These are phyloP conservation scores for Thermomyces lanuginosus DNA, from an alignment of 2,329 filamentous ascomycete species.

Conservation along the genomic window DNA sequence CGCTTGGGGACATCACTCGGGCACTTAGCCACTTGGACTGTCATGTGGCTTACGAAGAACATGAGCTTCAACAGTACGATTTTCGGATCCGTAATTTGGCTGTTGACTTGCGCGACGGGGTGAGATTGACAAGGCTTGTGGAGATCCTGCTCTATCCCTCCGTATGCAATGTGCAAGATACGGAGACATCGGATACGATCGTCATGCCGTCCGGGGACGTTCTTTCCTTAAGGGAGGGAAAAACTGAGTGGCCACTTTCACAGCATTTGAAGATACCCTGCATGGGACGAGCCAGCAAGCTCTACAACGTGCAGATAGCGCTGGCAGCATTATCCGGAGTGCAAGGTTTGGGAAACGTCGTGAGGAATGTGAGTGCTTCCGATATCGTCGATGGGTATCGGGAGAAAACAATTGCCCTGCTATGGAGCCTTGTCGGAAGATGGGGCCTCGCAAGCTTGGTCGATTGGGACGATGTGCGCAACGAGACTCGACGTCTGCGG, in stretches of 20 bases:
- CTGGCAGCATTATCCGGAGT: constrained; percentile 36
- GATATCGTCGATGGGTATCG: constrained; percentile 49
- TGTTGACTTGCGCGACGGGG: constrained; percentile 45
- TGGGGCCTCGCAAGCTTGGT: constrained; percentile 39
- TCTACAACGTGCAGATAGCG: constrained; percentile 44
- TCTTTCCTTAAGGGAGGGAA: constrained; percentile 19
- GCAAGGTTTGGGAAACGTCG: constrained; percentile 24
- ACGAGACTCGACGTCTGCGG: constrained; percentile 34
- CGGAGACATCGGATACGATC: constrained; percentile 29
- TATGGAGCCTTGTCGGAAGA: constrained; percentile 44
- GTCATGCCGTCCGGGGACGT: constrained; percentile 30
- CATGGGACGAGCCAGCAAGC: constrained; percentile 37
- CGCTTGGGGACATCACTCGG: constrained; percentile 40
- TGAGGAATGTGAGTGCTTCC: constrained; percentile 33
- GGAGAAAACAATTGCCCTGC: constrained; percentile 44
- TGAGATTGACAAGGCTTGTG: constrained; percentile 42
- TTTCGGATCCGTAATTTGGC: constrained; percentile 45
- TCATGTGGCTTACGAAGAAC: constrained; percentile 37
- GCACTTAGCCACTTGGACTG: constrained; percentile 42
- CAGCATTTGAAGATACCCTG: constrained; percentile 44
- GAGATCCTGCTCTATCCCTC: constrained; percentile 39
- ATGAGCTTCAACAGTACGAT: constrained; percentile 41
- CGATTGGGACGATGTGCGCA: constrained; percentile 37
- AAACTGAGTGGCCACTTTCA: constrained; percentile 34
- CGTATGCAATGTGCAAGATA: constrained; percentile 11